Evolutionary conservation across 345 rosid genomes (phyloP), one percentile per base, ranked within the genome.

Genomic region (Arabidopsis arenosa): DNA sequence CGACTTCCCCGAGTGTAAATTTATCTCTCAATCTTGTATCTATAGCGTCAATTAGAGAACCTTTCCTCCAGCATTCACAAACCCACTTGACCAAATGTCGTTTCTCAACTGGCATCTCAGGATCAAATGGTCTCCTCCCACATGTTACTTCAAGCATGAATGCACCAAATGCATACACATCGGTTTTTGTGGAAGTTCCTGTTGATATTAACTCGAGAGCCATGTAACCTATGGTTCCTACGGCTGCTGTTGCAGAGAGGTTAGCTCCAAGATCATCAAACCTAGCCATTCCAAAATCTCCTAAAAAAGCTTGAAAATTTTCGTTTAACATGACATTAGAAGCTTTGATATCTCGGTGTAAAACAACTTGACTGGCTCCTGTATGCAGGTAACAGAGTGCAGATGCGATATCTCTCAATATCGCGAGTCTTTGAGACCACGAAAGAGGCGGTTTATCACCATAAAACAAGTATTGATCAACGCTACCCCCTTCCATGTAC

Each of bases 181-280:
- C 85, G 0, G 81, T 76, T 39, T 54, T 51, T 0, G 79, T 79
- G 1, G 81, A 76, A 15, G 81, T 80, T 28, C 87, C 91, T 2
- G 72, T 82, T 48, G 74, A 62, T 2, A 70, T 30, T 15, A 82
- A 66, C 81, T 87, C 87, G 0, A 82, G 85, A 0, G 88, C 88
- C 44, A 87, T 55, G 52, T 87, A 85, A n/a, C 88, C 91, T 5
- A 83, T 26, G 1, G 89, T 87, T 36, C 91, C 89, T 7, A 83
- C 84, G 26, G 80, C 58, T 7, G 78, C 79, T 7, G 89, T 85
- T 15, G 87, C 79, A 18, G 70, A 73, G 10, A 83, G 72, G 64
- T 74, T 58, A 12, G 59, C 54, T 6, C 72, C 86, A 12, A 69
- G 85, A 61, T 87, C 83, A 63, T 84, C 77, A 49, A 82, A 66